Evolutionary conservation across 179 eudicot species (phyloP).

Genomic region (Spergularia azorica): DNA sequence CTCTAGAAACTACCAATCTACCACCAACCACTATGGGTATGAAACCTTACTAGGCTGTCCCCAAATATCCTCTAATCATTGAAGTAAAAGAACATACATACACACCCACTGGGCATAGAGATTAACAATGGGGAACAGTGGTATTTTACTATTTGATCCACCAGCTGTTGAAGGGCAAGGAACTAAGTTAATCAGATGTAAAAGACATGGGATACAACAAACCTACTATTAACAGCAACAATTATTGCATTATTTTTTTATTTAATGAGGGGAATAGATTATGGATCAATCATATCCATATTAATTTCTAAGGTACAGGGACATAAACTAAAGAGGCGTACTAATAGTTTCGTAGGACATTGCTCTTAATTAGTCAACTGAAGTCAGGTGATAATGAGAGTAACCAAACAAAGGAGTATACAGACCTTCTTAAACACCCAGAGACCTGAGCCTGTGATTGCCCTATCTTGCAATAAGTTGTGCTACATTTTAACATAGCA

Average conservation of each 20-base stretch:
- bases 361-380: background rate
- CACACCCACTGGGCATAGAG: background rate
- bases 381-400: background rate
- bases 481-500: background rate
- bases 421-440: background rate
- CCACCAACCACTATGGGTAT: too few species aligned
- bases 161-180: background rate
- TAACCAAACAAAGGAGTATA: background rate
- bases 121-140: background rate
- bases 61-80: background rate
- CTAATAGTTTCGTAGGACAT: background rate
- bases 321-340: background rate
- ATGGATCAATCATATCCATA: background rate
- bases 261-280: background rate
- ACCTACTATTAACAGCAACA: background rate
- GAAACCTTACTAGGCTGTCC: background rate
- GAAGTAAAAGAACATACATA: background rate
- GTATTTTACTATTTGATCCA: background rate
- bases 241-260: background rate
- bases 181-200: background rate
- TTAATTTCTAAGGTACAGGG: conserved; percentile 4
- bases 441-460: background rate
- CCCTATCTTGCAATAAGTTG: background rate
- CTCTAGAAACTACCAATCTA: too few species aligned
- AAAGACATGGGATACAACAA: background rate